phyloP scores from a whole-genome alignment of 2,329 filamentous ascomycete species.

The Pseudocercospora fuligena region DNA sequence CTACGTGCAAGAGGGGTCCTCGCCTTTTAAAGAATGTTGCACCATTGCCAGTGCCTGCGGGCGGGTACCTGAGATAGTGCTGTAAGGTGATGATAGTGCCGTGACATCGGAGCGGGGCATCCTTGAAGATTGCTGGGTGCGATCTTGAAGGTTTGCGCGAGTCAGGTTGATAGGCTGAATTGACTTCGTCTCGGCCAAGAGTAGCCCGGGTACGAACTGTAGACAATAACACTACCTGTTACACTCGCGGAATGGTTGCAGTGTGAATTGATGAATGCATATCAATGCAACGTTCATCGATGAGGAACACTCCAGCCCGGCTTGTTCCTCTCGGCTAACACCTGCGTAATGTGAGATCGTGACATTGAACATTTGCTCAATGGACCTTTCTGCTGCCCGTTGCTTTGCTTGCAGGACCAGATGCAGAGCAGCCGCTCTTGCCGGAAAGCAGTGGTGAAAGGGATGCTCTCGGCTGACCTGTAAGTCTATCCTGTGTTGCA shows the following conservation, averaged over 20 bases:
- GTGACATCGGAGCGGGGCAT: constrained; percentile 20
- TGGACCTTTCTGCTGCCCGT: not conserved
- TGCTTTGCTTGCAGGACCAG: not conserved
- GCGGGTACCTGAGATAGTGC: constrained; percentile 12
- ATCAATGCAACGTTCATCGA: not conserved
- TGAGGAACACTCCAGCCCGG: not conserved
- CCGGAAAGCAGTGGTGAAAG: not conserved
- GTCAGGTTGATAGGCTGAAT: constrained; percentile 10
- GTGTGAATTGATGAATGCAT: not conserved
- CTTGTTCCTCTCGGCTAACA: not conserved
- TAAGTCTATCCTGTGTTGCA: not conserved
- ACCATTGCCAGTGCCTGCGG: constrained; percentile 6
- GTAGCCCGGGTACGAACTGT: not conserved
- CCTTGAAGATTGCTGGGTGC: not conserved
- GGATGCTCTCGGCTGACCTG: not conserved
- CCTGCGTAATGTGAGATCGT: not conserved
- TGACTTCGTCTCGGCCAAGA: constrained; percentile 6
- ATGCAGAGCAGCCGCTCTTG: not conserved
- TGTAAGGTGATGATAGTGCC: constrained; percentile 18
- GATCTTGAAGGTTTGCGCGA: constrained; percentile 3
- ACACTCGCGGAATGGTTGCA: not conserved
- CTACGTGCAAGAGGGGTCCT: constrained; percentile 7
- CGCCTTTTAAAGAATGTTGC: not conserved
- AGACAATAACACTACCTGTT: not conserved
- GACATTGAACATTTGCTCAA: not conserved